These are phyloP conservation scores for Fusarium aywerte DNA, from an alignment of 2,329 filamentous ascomycete species.

Conservation along the genomic window DNA sequence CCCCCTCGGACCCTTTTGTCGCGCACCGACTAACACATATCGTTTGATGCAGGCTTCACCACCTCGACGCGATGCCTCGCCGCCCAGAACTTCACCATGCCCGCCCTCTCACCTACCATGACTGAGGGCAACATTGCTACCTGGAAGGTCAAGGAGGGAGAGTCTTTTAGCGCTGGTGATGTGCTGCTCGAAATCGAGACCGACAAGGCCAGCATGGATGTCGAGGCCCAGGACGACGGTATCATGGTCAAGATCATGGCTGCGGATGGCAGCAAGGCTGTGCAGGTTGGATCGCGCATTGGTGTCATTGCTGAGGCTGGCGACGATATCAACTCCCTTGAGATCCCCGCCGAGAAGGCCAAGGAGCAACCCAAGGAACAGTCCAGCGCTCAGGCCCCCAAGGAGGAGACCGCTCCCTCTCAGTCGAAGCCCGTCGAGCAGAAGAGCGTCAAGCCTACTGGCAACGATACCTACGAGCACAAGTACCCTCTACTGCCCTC, in stretches of 20 bases:
- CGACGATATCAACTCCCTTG: slow-evolving; percentile 79
- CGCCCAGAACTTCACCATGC: slow-evolving; percentile 91
- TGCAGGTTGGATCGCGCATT: slow-evolving; percentile 84
- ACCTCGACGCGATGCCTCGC: slow-evolving; percentile 72
- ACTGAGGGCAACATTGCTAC: slow-evolving; percentile 88
- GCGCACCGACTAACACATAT: slow-evolving; percentile 40
- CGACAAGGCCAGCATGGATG: slow-evolving; percentile 94
- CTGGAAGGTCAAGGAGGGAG: slow-evolving; percentile 90
- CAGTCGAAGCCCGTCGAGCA: slow-evolving; percentile 52
- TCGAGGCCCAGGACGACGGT: slow-evolving; percentile 91
- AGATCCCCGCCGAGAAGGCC: slow-evolving; percentile 73
- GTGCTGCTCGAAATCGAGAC: slow-evolving; percentile 93
- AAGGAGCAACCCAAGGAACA: slow-evolving; percentile 75
- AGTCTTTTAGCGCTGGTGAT: slow-evolving; percentile 83
- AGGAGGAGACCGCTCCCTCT: slow-evolving; percentile 51
- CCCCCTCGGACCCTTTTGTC: slow-evolving; percentile 42
- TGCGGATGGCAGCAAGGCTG: slow-evolving; percentile 76
- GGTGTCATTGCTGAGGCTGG: slow-evolving; percentile 83
- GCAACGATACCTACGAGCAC: slow-evolving; percentile 68
- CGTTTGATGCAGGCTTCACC: slow-evolving; percentile 65
- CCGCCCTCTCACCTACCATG: slow-evolving; percentile 91
- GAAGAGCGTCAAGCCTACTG: slow-evolving; percentile 51
- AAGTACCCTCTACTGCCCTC: slow-evolving; percentile 83
- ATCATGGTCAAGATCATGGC: slow-evolving; percentile 84
- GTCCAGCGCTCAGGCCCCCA: slow-evolving; percentile 47